A percentile compares a stretch with the other conserved stretches of the same genome.
phyloP scores from a whole-genome alignment of 371 early-diverging fungal species.

The Mortierella sp. region DNA sequence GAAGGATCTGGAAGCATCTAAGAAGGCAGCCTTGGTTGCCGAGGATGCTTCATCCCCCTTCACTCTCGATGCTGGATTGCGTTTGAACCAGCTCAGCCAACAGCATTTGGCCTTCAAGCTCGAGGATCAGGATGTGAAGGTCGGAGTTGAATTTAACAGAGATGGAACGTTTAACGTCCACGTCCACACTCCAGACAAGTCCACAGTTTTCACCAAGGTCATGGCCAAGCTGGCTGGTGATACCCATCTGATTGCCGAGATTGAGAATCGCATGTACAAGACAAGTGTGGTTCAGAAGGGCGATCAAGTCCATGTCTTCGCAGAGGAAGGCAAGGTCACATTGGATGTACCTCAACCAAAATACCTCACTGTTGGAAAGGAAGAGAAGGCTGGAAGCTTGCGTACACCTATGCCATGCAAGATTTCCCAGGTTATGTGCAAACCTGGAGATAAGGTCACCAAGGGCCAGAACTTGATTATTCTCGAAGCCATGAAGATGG shows the following conservation, averaged over 20 bases:
- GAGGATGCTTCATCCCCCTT: conserved; percentile 74
- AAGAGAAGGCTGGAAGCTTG: conserved; percentile 78
- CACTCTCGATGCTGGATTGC: conserved; percentile 62
- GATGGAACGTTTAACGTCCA: conserved; percentile 57
- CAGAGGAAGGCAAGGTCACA: conserved; percentile 70
- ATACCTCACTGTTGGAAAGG: conserved; percentile 62
- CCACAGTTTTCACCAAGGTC: conserved; percentile 49
- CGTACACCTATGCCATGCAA: conserved; percentile 97
- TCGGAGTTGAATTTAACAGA: conserved; percentile 51
- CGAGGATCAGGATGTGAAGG: conserved; percentile 57
- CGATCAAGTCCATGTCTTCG: conserved; percentile 76
- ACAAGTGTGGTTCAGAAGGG: conserved; percentile 71
- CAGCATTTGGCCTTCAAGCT: conserved; percentile 58
- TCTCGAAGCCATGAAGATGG: conserved; percentile 99
- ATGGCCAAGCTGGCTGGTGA: conserved; percentile 60
- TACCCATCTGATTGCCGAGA: conserved; percentile 65
- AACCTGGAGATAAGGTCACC: conserved; percentile 86
- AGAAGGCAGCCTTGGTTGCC: conserved; percentile 39
- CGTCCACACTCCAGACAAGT: conserved; percentile 50
- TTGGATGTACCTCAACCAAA: conserved; percentile 72
- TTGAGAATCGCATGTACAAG: conserved; percentile 69
- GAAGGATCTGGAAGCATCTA: conserved; percentile 59
- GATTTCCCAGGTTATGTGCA: conserved; percentile 88
- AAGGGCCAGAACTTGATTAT: conserved; percentile 88
- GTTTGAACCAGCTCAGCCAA: conserved; percentile 66